phyloP scores from a whole-genome alignment of 345 rosid genomes.

The Salix suchowensis region DNA sequence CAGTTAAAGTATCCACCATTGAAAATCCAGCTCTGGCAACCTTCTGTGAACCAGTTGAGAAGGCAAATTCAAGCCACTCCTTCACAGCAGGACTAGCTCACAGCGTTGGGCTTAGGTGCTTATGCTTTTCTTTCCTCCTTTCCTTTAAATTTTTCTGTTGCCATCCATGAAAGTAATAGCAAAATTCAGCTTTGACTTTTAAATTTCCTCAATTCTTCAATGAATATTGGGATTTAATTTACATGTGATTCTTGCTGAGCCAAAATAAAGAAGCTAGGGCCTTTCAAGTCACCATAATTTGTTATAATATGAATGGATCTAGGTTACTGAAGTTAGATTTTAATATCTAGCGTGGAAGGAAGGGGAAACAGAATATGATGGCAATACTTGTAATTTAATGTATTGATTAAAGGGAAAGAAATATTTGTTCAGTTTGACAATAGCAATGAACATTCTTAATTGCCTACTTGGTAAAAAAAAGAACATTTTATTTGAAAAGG shows the following conservation, averaged over 20 bases:
- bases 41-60: constrained; percentile 56
- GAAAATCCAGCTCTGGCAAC: constrained; percentile 53
- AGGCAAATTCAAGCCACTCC: constrained; percentile 50
- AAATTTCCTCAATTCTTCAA: background rate
- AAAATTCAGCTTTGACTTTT: background rate
- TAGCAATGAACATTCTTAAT: background rate
- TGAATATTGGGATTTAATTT: background rate
- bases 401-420: background rate
- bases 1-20: constrained; percentile 36
- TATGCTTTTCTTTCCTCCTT: background rate
- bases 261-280: background rate
- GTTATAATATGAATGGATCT: background rate
- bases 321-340: background rate
- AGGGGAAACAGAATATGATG: background rate
- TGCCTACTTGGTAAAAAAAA: background rate
- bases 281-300: background rate
- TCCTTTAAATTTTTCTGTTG: background rate
- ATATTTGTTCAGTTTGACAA: background rate
- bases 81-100: constrained; percentile 62
- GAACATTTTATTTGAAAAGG: background rate
- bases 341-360: background rate
- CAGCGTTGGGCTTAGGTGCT: constrained; percentile 47
- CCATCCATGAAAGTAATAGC: background rate
- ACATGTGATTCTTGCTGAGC: background rate
- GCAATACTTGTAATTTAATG: background rate